These are phyloP conservation scores for Sugiyamaella castrensis DNA, from an alignment of 1,139 yeast species.

Conservation along the genomic window DNA sequence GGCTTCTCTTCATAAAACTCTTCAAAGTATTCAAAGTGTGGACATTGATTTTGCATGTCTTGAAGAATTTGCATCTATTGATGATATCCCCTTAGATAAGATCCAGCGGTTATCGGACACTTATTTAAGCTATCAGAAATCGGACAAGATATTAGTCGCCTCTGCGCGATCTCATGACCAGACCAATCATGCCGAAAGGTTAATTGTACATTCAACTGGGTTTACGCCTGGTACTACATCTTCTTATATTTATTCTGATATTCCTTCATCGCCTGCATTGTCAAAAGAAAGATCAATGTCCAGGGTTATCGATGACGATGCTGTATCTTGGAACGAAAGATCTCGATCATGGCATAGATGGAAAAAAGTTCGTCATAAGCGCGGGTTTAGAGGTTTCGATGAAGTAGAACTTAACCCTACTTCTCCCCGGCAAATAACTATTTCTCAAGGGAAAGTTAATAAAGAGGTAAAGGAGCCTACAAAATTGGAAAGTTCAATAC, in stretches of 20 bases:
- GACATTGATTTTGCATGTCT: constrained; percentile 27
- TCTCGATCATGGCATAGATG: constrained; percentile 31
- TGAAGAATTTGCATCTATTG: constrained; percentile 21
- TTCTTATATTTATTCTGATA: constrained; percentile 24
- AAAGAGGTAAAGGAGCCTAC: background rate
- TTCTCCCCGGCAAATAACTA: background rate
- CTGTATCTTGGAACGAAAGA: constrained; percentile 35
- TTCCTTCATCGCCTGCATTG: constrained; percentile 15
- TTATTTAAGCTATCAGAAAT: constrained; percentile 26
- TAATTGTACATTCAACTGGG: constrained; percentile 27
- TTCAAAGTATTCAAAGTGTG: constrained; percentile 23
- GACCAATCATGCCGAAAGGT: constrained; percentile 29
- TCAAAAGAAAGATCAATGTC: constrained; percentile 17
- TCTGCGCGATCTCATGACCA: constrained; percentile 25
- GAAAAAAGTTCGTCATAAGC: constrained; percentile 19
- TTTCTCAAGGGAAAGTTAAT: constrained; percentile 2
- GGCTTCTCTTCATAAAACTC: constrained; percentile 33
- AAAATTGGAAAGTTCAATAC: background rate
- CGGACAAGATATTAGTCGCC: constrained; percentile 24
- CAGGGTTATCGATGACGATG: constrained; percentile 33
- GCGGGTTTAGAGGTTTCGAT: constrained; percentile 2
- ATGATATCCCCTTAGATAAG: constrained; percentile 23
- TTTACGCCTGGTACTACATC: constrained; percentile 21
- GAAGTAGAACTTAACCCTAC: background rate
- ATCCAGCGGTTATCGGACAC: constrained; percentile 36